Base-by-base conservation (phyloP, 768 basidiomycete genomes). In the Suillus ampliporus region DNA sequence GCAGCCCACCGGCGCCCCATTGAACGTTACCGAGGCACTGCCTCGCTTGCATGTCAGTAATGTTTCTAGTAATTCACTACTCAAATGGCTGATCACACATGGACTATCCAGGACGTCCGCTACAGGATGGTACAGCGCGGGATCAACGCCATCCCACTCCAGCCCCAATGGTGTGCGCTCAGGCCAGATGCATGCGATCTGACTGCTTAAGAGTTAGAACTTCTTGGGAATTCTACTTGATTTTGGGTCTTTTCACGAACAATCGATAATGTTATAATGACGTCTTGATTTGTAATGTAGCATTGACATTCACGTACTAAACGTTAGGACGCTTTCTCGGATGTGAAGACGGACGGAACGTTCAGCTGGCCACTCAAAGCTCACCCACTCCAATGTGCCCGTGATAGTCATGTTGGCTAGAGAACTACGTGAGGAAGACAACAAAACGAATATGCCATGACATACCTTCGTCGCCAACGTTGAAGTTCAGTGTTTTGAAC, bases 401-500 rank as follows among this genome's bases (percentile, higher is more conserved):
- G 86, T 87, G 2, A 83, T 75, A 8, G 82, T 83, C 81, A 89
- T 83, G 21, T 84, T 78, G 0, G 78, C 89, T 88, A 61, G 0
- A 57, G n/a, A 52, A 26, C 31, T 60, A 41, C 11, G 31, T 28
- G 5, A 57, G 53, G 15, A 41, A 44, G 4, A 23, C 14, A 28
- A 43, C 14, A 6, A 13, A 5, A 60, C 26, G 21, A 14, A n/a
- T 19, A 51, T 11, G 6, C 40, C 6, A 5, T 28, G 21, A 74
- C 86, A 69, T 67, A 94, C 95, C 92, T 71, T 91, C 91, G 51
- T 89, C 86, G 0, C 92, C 94, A 11, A 97, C 82, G 63, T 91
- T 89, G 75, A 97, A 97, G 43, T 85, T 84, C 56, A 96, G 82
- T 4, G 88, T 90, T 77, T 97, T 99, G 82, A 86, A 99, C 1